Base-by-base conservation (phyloP, 352 stramenopile species). In the Phytophthora idaei region DNA sequence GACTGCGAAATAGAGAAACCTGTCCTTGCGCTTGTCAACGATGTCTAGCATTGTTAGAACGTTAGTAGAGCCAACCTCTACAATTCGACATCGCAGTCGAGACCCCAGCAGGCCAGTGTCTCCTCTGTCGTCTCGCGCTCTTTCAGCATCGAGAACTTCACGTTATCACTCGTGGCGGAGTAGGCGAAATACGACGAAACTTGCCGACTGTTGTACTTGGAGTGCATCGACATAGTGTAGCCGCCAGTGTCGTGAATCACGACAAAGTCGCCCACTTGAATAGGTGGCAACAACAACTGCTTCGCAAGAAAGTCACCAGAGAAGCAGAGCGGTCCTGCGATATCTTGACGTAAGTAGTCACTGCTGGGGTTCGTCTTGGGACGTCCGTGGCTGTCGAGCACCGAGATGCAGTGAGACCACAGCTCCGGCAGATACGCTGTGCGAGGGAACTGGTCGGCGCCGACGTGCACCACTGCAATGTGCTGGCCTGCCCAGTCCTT, bases 241-340 rank as follows among this genome's bases (percentile, higher is more conserved):
- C 80, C 90, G 25, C 91, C 92, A 41, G 83, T 90, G 64, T 98
- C 92, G 49, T 95, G 83, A 52, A 98, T 83, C 32, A 97, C 88
- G 46, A 94, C 64, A 15, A 84, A 80, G 68, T 97, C 87, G 8
- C 85, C 85, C 28, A 85, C 76, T 46, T 90, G 47, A 55, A 94
- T 90, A n/a, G 77, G 78, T 28, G 87, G 89, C 31, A 95, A 52
- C 39, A 88, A 67, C 31, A 89, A 64, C 49, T 94, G 79, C 64
- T 89, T 89, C 31, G 81, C 89, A 10, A 98, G 61, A 50, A 98
- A 90, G 61, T 98, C 94, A 3, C 93, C 94, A 9, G 89, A 93
- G 56, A 98, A 98, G 67, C 94, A 98, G 8, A 98, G 81, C 21
- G 94, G 94, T 0, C 94, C 94, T 0, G 90, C 94, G 46, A 98